Percentiles rank a stretch among this genome's conserved stretches.
These are phyloP conservation scores for Royoungia palumana DNA, from an alignment of 768 basidiomycete genomes.

Conservation along the genomic window DNA sequence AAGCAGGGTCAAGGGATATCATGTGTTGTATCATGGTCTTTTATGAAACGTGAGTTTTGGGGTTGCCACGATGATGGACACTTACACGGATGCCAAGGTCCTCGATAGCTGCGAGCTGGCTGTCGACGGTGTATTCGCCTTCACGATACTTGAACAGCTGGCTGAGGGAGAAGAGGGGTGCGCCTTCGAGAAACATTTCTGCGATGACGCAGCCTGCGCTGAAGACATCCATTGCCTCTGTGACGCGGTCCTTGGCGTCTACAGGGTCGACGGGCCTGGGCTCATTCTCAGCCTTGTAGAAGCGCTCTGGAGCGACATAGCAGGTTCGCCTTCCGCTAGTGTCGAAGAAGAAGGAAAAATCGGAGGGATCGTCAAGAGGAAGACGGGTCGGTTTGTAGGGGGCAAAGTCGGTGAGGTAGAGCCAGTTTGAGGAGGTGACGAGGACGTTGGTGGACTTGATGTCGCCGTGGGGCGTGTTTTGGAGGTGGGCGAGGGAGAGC, in stretches of 20 bases:
- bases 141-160: conserved; percentile 93
- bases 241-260: conserved; percentile 72
- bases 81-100: conserved; percentile 80
- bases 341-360: conserved; percentile 98
- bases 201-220: conserved; percentile 93
- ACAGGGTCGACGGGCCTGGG: conserved; percentile 49
- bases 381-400: conserved; percentile 93
- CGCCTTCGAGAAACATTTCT: conserved; percentile 93
- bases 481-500: conserved; percentile 75
- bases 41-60: background rate
- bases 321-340: conserved; percentile 91
- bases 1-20: conserved; percentile 75
- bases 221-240: conserved; percentile 97
- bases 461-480: conserved; percentile 94
- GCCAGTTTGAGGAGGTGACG: conserved; percentile 94
- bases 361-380: conserved; percentile 93
- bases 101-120: conserved; percentile 68
- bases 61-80: conserved; percentile 13
- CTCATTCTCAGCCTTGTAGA: conserved; percentile 80
- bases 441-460: conserved; percentile 97
- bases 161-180: conserved; percentile 88
- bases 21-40: conserved; percentile 88
- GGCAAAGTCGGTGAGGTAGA: conserved; percentile 94
- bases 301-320: conserved; percentile 94
- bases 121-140: conserved; percentile 76